phyloP scores from a whole-genome alignment of 2,329 filamentous ascomycete genomes.

The Ceratocystis colombiana region DNA sequence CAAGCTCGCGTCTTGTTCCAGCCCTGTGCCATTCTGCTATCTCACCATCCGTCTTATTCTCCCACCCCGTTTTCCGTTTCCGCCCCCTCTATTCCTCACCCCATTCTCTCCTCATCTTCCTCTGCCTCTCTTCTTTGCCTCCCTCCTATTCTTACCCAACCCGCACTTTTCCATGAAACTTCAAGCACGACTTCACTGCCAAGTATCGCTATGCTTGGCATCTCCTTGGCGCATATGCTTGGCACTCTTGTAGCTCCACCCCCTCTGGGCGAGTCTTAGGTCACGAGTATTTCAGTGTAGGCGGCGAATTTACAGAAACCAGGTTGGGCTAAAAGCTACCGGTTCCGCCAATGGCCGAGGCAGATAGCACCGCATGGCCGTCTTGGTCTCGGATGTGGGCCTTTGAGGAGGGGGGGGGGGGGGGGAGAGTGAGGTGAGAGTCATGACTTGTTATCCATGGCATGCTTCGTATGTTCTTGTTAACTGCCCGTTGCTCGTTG shows the following conservation, averaged over 20 bases:
- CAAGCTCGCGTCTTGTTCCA: background rate
- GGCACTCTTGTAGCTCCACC: slow-evolving; percentile 17
- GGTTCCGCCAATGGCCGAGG: slow-evolving; percentile 11
- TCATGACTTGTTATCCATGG: background rate
- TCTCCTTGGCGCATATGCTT: slow-evolving; percentile 25
- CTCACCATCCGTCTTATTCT: background rate
- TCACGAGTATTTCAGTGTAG: background rate
- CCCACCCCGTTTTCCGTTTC: background rate
- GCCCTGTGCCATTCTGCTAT: background rate
- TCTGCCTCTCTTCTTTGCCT: background rate
- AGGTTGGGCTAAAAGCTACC: background rate
- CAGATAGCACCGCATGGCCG: slow-evolving; percentile 6
- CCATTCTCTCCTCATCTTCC: background rate
- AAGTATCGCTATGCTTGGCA: slow-evolving; percentile 19
- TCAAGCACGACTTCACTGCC: slow-evolving; percentile 13
- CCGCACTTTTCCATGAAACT: no score
- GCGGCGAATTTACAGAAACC: background rate
- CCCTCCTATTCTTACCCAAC: no score
- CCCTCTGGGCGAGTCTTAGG: background rate
- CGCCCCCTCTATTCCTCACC: background rate
- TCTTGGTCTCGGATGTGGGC: background rate
- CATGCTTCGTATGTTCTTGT: background rate
- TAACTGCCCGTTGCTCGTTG: background rate
- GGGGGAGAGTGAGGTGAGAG: no score
- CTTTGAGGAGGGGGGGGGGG: no score